These are phyloP conservation scores for Bisporella sp. DNA, from an alignment of 2,329 filamentous ascomycete genomes.

Conservation along the genomic window DNA sequence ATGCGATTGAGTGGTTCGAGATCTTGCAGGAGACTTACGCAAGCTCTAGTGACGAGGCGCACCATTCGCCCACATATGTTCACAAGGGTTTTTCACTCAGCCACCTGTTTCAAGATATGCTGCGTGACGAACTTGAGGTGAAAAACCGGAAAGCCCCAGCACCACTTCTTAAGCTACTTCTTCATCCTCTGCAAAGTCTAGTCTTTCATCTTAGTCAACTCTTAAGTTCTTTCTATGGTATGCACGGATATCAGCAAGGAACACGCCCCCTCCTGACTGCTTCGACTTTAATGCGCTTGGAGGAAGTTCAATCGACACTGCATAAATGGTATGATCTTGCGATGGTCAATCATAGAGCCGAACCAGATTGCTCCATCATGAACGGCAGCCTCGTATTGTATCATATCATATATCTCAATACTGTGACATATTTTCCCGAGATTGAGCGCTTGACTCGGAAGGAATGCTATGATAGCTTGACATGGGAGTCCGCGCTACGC, in stretches of 20 bases:
- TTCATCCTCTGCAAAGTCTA: conserved; percentile 61
- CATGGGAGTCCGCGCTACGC: conserved; percentile 44
- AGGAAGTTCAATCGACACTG: conserved; percentile 57
- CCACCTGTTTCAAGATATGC: conserved; percentile 61
- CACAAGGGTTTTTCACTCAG: conserved; percentile 51
- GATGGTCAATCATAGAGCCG: conserved; percentile 45
- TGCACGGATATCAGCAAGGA: conserved; percentile 35
- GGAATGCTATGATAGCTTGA: conserved; percentile 47
- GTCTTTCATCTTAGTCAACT: conserved; percentile 60
- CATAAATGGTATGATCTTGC: conserved; percentile 63
- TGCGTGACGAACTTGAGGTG: conserved; percentile 53
- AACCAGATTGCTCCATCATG: conserved; percentile 51
- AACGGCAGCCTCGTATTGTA: conserved; percentile 62
- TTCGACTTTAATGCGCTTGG: conserved; percentile 52
- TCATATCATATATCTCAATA: conserved; percentile 64
- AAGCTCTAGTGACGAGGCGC: conserved; percentile 39
- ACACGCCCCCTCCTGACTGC: conserved; percentile 46
- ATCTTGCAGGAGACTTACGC: conserved; percentile 53
- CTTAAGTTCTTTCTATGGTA: conserved; percentile 57
- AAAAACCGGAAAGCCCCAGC: conserved; percentile 39
- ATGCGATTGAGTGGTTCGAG: conserved; percentile 50
- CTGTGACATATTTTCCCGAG: conserved; percentile 59
- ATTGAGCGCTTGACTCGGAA: conserved; percentile 60
- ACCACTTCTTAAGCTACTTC: conserved; percentile 56
- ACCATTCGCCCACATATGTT: conserved; percentile 43